Evolutionary conservation across 2,329 filamentous ascomycete genomes (phyloP), one percentile per base, ranked within the genome.

Genomic region (Fusarium sp.): DNA sequence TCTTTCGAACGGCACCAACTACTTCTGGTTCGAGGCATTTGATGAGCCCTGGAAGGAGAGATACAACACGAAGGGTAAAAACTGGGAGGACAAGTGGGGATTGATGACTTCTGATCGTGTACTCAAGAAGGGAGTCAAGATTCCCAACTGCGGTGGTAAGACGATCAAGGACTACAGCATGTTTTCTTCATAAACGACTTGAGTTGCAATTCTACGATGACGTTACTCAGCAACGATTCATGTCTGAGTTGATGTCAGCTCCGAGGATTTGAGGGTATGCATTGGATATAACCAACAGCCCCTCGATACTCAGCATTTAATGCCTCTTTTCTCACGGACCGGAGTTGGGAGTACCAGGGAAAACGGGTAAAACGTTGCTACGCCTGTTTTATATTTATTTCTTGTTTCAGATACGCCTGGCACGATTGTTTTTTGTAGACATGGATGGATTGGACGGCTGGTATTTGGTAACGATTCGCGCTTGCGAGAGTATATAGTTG

Each of bases 11-110:
- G 91, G 90, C 43, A 97, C 94, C 3, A 89, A 96, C 70, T 98
- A 97, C 78, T 97, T 97, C 76, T 98, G 95, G 95, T 97, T 98
- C 77, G 92, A 94, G 76, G 93, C 94, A 11, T 98, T 97, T 76
- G 95, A 98, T 76, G 95, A 98, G 83, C 94, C 94, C 4, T 98
- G 95, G 95, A 97, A 98, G 82, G 83, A 91, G 55, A 75, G 79
- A 18, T 97, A 89, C 80, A 91, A 97, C 77, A 83, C 82, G 7
- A 79, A 79, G 58, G 82, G 84, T 39, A 84, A 95, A 81, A 85
- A 91, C 51, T 97, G 94, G 94, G 95, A 98, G 81, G 93, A 97
- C 76, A 91, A 97, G 77, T 97, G 95, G 95, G 95, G 96, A 11
- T 81, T 98, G 15, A 90, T 98, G 88, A 93, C 96, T 72, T 86